A percentile compares a stretch with the other conserved stretches of the same genome.
phyloP scores from a whole-genome alignment of 2,329 filamentous ascomycete genomes.

The Albophoma yamanashiensis region DNA sequence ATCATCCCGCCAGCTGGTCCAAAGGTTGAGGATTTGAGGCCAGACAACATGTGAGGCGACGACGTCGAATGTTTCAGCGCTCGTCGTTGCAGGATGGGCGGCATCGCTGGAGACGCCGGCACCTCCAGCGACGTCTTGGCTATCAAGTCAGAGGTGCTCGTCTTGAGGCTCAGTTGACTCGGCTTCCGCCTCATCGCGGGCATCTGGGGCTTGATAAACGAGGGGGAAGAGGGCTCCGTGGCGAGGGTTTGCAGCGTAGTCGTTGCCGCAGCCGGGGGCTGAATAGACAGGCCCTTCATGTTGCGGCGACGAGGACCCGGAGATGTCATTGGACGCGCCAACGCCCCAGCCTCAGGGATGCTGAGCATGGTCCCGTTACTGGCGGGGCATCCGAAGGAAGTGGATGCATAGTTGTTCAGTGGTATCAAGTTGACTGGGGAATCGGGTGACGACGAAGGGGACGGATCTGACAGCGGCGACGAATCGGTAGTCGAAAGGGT shows the following conservation, averaged over 20 bases:
- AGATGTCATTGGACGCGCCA: slow-evolving; percentile 53
- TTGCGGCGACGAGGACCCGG: slow-evolving; percentile 68
- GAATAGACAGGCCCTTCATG: slow-evolving; percentile 74
- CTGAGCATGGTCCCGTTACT: slow-evolving; percentile 22
- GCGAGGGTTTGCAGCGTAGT: slow-evolving; percentile 38
- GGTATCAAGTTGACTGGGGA: slow-evolving; percentile 70
- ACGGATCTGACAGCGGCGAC: slow-evolving; percentile 79
- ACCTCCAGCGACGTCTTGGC: slow-evolving; percentile 39
- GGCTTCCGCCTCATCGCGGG: slow-evolving; percentile 63
- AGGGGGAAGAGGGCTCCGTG: slow-evolving; percentile 60
- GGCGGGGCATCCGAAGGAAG: slow-evolving; percentile 40
- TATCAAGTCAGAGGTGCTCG: slow-evolving; percentile 48
- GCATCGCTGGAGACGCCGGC: slow-evolving; percentile 42
- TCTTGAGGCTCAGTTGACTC: slow-evolving; percentile 69
- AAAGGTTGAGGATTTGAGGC: slow-evolving; percentile 47
- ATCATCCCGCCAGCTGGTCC: slow-evolving; percentile 53
- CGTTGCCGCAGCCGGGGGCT: slow-evolving; percentile 43
- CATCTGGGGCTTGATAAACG: slow-evolving; percentile 71
- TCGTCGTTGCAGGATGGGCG: slow-evolving; percentile 50
- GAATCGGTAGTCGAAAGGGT: slow-evolving; percentile 90
- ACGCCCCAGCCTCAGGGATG: slow-evolving; percentile 28
- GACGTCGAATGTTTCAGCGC: slow-evolving; percentile 58
- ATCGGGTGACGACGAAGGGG: slow-evolving; percentile 85
- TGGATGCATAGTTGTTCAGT: slow-evolving; percentile 55
- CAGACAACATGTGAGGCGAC: slow-evolving; percentile 54